Evolutionary conservation across 1,284 basidiomycete genomes (phyloP).

Genomic region (Fereydounia khargensis): DNA sequence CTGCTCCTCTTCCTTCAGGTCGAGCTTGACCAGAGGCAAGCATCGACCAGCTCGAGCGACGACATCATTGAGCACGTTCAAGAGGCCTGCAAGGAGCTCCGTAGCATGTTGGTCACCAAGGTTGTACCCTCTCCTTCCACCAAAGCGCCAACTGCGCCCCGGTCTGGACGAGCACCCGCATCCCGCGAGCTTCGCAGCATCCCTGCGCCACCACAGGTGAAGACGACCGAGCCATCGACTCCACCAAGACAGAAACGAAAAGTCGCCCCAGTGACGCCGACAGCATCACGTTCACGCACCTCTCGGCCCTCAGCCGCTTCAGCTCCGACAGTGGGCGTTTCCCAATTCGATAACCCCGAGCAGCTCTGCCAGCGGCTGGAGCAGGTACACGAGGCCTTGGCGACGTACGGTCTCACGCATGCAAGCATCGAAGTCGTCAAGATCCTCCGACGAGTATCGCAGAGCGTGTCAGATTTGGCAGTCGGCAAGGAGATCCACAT

Average conservation of each 20-base stretch:
- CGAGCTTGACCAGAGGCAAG: conserved; percentile 2
- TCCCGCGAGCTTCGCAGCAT: too few relatives aligned
- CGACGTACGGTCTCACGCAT: conserved; percentile 20
- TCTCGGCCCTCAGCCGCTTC: conserved; percentile 13
- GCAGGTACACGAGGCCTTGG: conserved; percentile 22
- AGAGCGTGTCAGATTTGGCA: conserved; percentile 3
- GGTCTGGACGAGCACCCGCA: too few relatives aligned
- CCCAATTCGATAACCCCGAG: conserved; percentile 16
- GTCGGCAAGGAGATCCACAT: conserved; percentile 10
- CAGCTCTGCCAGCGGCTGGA: conserved; percentile 23
- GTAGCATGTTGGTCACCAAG: background rate
- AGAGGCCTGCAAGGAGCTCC: conserved; percentile 17
- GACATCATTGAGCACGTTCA: conserved; percentile 11
- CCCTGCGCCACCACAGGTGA: too few relatives aligned
- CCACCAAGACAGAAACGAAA: too few relatives aligned
- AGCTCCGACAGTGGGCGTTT: conserved; percentile 5
- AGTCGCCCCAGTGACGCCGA: too few relatives aligned
- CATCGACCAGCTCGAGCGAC: conserved; percentile 13
- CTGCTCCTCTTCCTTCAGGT: conserved; percentile 8
- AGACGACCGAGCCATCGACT: too few relatives aligned
- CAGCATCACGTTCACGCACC: too few relatives aligned
- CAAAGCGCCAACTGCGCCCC: too few relatives aligned
- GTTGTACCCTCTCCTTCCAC: conserved; percentile 1
- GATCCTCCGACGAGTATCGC: conserved; percentile 15
- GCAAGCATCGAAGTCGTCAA: conserved; percentile 31